A percentile compares a stretch with the other conserved stretches of the same genome.
These are phyloP conservation scores for Fusarium sp. DNA, from an alignment of 2,329 filamentous ascomycete species.

Conservation along the genomic window DNA sequence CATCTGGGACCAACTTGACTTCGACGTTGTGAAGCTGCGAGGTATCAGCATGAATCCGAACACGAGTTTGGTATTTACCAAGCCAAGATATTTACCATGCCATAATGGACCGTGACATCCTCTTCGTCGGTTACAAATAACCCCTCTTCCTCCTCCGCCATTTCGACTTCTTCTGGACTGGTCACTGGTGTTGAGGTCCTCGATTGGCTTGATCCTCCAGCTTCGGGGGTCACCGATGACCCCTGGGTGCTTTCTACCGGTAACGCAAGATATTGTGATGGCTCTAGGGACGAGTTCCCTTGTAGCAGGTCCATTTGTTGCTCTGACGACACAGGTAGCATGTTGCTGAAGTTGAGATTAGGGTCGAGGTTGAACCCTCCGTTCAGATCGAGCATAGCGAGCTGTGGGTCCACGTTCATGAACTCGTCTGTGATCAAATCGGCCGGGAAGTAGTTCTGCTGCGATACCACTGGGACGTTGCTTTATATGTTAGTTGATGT, in stretches of 20 bases:
- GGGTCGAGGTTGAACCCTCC: background rate
- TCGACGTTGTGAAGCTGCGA: slow-evolving; percentile 13
- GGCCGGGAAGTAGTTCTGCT: background rate
- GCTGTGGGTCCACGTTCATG: background rate
- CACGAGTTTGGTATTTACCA: rapidly evolving
- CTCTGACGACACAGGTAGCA: background rate
- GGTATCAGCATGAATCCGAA: background rate
- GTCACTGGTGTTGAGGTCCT: background rate
- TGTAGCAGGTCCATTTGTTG: rapidly evolving
- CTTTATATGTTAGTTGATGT: background rate
- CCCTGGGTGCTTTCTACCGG: background rate
- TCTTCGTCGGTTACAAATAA: background rate
- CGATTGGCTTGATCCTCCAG: background rate
- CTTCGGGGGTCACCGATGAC: background rate
- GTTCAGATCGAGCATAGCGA: background rate
- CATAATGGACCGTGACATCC: background rate
- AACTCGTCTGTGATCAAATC: background rate
- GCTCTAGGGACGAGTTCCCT: rapidly evolving
- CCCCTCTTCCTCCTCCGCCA: background rate
- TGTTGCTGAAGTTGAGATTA: background rate
- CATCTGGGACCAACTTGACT: slow-evolving; percentile 6
- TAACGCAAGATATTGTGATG: background rate
- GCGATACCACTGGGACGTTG: background rate
- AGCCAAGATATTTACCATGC: background rate
- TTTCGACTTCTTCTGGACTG: rapidly evolving